These are phyloP conservation scores for Blakeslea trispora DNA, from an alignment of 371 early-diverging fungal species.

Conservation along the genomic window DNA sequence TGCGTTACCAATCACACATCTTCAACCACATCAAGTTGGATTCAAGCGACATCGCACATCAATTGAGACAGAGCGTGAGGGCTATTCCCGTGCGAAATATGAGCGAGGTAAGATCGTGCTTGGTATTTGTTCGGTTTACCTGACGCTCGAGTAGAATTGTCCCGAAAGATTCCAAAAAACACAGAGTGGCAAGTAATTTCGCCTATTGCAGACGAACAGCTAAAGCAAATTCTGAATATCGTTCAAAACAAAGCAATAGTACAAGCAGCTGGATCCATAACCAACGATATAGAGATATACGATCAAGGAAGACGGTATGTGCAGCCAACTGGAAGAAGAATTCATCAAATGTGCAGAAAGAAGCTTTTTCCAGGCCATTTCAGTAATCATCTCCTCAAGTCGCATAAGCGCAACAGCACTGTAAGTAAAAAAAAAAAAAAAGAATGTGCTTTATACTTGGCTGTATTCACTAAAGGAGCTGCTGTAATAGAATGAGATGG, in stretches of 20 bases:
- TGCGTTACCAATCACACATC: not conserved
- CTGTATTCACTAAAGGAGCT: not conserved
- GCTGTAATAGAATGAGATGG: not conserved
- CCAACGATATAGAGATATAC: not conserved
- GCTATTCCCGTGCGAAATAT: not conserved
- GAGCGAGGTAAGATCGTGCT: not conserved
- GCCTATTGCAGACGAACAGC: not conserved
- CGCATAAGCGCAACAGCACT: not conserved
- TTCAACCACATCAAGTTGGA: not conserved
- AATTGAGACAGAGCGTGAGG: not conserved
- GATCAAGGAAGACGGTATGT: not conserved
- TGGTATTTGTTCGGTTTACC: not conserved
- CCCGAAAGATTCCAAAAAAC: not conserved
- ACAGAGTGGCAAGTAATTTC: not conserved
- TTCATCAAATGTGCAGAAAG: not conserved
- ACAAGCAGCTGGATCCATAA: not conserved
- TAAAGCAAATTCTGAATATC: not conserved
- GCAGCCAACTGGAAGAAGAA: not conserved
- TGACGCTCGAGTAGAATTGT: not conserved
- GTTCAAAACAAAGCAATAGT: not conserved
- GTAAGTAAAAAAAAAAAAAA: too few relatives aligned
- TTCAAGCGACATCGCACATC: not conserved
- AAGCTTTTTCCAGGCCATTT: not conserved
- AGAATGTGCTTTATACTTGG: too few relatives aligned
- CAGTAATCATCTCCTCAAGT: not conserved